Evolutionary conservation across 2,329 filamentous ascomycete species (phyloP), one percentile per base, ranked within the genome.

Genomic region (Raffaelea ambrosiae): DNA sequence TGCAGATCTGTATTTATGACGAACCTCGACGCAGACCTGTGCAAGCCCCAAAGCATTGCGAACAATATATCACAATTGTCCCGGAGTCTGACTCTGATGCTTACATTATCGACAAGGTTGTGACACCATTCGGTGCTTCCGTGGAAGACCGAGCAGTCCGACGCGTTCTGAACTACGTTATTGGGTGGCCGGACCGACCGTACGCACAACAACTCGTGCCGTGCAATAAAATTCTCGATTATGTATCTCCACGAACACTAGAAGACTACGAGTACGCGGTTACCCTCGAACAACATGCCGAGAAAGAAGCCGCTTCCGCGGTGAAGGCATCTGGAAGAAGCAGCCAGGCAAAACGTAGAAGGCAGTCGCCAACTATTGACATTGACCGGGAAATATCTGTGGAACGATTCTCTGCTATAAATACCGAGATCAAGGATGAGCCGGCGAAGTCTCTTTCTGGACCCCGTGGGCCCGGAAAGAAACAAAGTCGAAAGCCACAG

Each of bases 211-310:
- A 73, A 42, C 55, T 70, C 3, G 64, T 81, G 2, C 69, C 54
- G 56, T 71, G 55, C 65, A 69, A 64, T 48, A 67, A 62, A 51
- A 67, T 80, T 5, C 65, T 75, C 13, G 72, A 82, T 29, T 83
- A 80, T 52, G 77, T 83, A 8, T 81, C 79, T 0, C 72, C 74
- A 2, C 63, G 66, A 11, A 69, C 67, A 10, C 55, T 81, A 3
- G 80, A 84, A 57, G 68, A 77, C 0, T 84, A 72, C 66, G 78
- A 81, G 52, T 71, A 68, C 46, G 58, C 64, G 2, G 61, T 66
- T 14, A 67, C 69, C 44, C 62, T 71, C 20, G 59, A 64, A 26
- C 51, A 54, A 9, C 31, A 49, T 18, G 56, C 57, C 20, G 48
- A 31, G 21, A 35, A 29, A 16, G 22, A n/a, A 23, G 43, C 20